phyloP scores from a whole-genome alignment of 352 stramenopile genomes.

The Globisporangium barbulae region DNA sequence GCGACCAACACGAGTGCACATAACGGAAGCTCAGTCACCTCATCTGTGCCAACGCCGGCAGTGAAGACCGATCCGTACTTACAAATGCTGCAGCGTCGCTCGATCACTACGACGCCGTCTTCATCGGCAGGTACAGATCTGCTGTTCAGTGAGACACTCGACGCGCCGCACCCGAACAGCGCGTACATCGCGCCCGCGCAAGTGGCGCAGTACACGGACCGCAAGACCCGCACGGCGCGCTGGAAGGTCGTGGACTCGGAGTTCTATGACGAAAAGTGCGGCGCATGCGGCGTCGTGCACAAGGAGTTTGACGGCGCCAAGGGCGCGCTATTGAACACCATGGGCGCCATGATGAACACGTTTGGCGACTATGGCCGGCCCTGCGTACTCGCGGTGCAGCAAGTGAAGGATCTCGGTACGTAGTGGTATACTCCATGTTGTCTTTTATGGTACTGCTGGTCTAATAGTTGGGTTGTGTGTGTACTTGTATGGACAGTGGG shows the following conservation, averaged over 20 bases:
- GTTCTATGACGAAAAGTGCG: conserved; percentile 61
- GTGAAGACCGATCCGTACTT: conserved; percentile 70
- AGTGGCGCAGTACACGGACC: conserved; percentile 49
- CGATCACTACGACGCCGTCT: conserved; percentile 26
- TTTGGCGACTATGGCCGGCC: conserved; percentile 66
- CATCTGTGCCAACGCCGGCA: background rate
- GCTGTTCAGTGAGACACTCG: background rate
- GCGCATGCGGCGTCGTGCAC: conserved; percentile 53
- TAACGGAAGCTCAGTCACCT: background rate
- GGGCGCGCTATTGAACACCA: conserved; percentile 50
- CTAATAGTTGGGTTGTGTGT: conserved; percentile 10
- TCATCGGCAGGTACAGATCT: background rate
- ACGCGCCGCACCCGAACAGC: conserved; percentile 47
- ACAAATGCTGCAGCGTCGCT: conserved; percentile 76
- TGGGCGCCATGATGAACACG: conserved; percentile 82
- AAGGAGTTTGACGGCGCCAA: conserved; percentile 34
- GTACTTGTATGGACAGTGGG: conserved; percentile 34
- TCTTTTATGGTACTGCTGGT: background rate
- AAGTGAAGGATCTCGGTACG: conserved; percentile 52
- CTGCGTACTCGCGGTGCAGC: conserved; percentile 55
- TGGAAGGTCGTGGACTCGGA: conserved; percentile 75
- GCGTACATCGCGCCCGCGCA: conserved; percentile 53
- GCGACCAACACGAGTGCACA: background rate
- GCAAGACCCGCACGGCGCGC: conserved; percentile 39
- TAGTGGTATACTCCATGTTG: background rate